Base-by-base conservation (phyloP, 2,329 filamentous ascomycete species). In the Metarhizium brunneum region DNA sequence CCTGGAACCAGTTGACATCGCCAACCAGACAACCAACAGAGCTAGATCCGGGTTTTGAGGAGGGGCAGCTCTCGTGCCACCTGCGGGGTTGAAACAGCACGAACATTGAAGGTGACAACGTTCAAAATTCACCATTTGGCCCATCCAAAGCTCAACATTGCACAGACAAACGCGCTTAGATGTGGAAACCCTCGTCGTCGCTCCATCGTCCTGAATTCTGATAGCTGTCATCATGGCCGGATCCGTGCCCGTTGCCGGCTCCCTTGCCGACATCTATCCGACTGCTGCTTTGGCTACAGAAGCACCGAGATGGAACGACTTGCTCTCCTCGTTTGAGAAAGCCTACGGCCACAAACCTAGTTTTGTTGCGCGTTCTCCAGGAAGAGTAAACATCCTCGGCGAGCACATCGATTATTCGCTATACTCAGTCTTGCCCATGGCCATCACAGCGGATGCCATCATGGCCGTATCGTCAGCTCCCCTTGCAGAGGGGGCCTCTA, bases 361-460 rank as follows among this genome's bases (percentile, higher is more conserved):
- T 57, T 96, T 96, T 65, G 84, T 97, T 20, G 83, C 92, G 10
- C 86, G 94, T 60, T 96, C 92, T 55, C 94, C 94, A 1, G 94
- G 94, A 58, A 84, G 94, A 62, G 94, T 99, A 62, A 97, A 97
- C 76, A 94, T 99, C 67, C 96, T 99, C 68, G 94, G 94, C 71
- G 94, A 99, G 79, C 94, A 99, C 76, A 96, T 99, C 66, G 94
- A 99, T 76, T 99, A 99, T 76, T 96, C 90, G 14, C 83, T 99
- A 20, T 99, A 97, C 77, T 86, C 94, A 63, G 92, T 96, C 57
- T 80, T 99, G 29, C 94, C 94, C 53, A 96, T 96, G 84, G 94
- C 92, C 59, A 91, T 97, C 62, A 90, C 88, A 6, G 88, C 90
- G 59, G 94, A 99, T 71, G 87, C 91, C 56, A 81, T 99, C 57